Percentiles rank a stretch among this genome's conserved stretches.
Conservation (phyloP, 2,329 filamentous ascomycete species). For the Xylaria arbuscula region DNA sequence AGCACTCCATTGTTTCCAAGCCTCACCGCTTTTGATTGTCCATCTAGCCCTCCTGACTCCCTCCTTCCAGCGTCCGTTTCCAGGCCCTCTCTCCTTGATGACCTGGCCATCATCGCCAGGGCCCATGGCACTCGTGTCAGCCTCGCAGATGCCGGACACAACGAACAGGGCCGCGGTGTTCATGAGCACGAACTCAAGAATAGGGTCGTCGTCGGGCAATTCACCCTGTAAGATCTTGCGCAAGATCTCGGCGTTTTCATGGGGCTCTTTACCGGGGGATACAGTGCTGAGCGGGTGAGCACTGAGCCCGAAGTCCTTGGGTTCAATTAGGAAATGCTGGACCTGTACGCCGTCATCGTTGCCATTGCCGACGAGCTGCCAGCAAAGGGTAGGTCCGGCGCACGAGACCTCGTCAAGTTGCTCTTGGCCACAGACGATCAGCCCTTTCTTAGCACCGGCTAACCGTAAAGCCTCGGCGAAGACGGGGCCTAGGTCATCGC, state of each 20-base stretch:
- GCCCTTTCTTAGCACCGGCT: slow-evolving; percentile 80
- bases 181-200: slow-evolving; percentile 92
- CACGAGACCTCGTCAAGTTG: slow-evolving; percentile 96
- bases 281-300: slow-evolving; percentile 80
- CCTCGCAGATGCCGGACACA: slow-evolving; percentile 85
- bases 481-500: slow-evolving; percentile 85
- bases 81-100: slow-evolving; percentile 83
- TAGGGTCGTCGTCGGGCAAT: slow-evolving; percentile 79
- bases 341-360: slow-evolving; percentile 63
- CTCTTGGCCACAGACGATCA: slow-evolving; percentile 93
- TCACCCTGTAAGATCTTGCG: slow-evolving; percentile 80
- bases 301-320: slow-evolving; percentile 87
- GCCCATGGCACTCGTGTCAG: slow-evolving; percentile 82
- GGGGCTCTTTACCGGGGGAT: slow-evolving; percentile 84
- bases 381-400: slow-evolving; percentile 88
- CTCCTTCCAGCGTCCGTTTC: slow-evolving; percentile 92
- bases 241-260: slow-evolving; percentile 88
- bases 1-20: slow-evolving; percentile 82
- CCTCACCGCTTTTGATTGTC: slow-evolving; percentile 87
- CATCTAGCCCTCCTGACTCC: slow-evolving; percentile 87
- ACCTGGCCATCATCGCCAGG: slow-evolving; percentile 83
- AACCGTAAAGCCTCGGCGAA: slow-evolving; percentile 87
- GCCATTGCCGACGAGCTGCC: slow-evolving; percentile 71
- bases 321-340: slow-evolving; percentile 80
- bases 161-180: slow-evolving; percentile 93